Percentiles rank a stretch among this genome's conserved stretches.
phyloP scores from a whole-genome alignment of 139 green algal genomes.

The Micractinium sp. region DNA sequence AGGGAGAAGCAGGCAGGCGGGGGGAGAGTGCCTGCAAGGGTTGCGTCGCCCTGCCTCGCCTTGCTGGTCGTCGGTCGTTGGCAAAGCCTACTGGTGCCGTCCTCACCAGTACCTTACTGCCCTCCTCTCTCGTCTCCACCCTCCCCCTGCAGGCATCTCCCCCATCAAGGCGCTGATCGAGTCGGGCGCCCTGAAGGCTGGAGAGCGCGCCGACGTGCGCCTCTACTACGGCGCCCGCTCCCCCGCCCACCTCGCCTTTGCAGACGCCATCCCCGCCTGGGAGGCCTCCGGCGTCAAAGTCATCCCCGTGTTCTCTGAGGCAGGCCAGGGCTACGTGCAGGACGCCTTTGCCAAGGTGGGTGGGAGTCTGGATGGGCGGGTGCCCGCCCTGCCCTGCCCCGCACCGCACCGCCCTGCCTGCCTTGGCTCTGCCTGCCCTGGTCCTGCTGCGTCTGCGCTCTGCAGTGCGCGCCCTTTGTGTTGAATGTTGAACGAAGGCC shows the following conservation, averaged over 20 bases:
- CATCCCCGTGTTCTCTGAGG: slow-evolving; percentile 61
- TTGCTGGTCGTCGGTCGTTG: no score
- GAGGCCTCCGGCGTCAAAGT: slow-evolving; percentile 70
- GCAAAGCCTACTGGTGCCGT: not conserved
- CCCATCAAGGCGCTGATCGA: slow-evolving; percentile 86
- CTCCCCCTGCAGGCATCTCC: slow-evolving; percentile 61
- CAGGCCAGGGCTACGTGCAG: slow-evolving; percentile 76
- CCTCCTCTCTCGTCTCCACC: no score
- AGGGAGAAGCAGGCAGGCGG: no score
- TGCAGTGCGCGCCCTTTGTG: not conserved
- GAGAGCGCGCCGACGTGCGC: slow-evolving; percentile 57
- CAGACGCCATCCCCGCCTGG: slow-evolving; percentile 66
- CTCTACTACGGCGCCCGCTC: slow-evolving; percentile 82
- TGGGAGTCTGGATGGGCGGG: not conserved
- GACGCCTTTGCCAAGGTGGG: slow-evolving; percentile 68
- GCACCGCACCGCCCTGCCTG: no score
- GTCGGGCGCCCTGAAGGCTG: slow-evolving; percentile 57
- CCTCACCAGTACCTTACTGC: no score
- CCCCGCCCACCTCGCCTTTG: slow-evolving; percentile 47
- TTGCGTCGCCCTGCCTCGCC: no score
- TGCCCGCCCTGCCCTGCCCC: not conserved
- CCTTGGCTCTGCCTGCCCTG: not conserved
- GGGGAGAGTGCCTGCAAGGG: no score
- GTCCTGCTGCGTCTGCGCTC: not conserved
- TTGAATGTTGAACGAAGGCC: no score